Conservation (phyloP, 1,284 basidiomycete species). For the Ceratobasidium sp. region DNA sequence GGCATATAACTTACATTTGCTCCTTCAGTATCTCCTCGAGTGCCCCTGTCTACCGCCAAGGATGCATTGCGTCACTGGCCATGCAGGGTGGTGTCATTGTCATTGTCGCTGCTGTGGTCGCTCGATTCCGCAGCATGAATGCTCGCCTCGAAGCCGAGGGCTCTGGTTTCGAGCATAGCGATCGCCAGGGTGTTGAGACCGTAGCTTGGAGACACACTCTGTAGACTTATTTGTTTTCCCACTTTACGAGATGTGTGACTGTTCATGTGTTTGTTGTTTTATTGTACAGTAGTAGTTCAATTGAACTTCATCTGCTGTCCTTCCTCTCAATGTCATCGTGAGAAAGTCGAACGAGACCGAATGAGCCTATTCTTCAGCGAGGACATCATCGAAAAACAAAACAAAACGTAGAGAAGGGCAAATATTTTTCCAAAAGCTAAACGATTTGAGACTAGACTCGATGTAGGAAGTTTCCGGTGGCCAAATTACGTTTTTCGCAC, state of each 20-base stretch:
- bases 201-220: slow-evolving; percentile 32
- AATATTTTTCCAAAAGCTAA: no score
- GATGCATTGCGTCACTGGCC: slow-evolving; percentile 21
- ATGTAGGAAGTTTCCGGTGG: no score
- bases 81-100: slow-evolving; percentile 22
- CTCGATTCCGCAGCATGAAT: slow-evolving; percentile 19
- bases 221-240: not conserved
- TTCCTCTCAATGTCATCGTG: no score
- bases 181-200: slow-evolving; percentile 22
- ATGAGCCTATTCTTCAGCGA: no score
- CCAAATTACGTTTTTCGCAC: no score
- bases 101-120: slow-evolving; percentile 2
- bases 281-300: no score
- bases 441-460: no score
- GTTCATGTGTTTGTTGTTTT: no score
- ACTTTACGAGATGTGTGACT: not conserved
- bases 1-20: not conserved
- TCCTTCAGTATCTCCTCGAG: slow-evolving; percentile 11
- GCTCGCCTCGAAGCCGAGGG: slow-evolving; percentile 1
- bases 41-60: slow-evolving; percentile 29
- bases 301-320: no score
- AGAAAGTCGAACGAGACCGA: no score
- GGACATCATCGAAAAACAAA: no score
- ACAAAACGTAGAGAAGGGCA: no score
- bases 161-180: not conserved